Conservation (phyloP, 2,329 filamentous ascomycete genomes). For the Trichoderma pleuroti region DNA sequence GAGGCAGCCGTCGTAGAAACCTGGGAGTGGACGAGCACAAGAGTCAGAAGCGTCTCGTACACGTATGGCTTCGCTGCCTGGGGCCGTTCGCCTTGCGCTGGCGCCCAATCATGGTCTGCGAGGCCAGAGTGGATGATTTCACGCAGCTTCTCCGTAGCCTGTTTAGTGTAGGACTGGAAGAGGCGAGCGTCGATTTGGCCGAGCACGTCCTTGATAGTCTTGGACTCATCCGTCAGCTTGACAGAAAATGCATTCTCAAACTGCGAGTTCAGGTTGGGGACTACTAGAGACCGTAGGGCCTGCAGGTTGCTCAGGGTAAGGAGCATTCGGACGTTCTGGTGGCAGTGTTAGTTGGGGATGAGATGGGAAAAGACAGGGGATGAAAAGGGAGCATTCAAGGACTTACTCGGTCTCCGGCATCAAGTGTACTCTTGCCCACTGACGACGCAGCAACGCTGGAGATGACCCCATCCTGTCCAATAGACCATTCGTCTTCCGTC, state of each 20-base stretch:
- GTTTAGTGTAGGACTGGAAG: slow-evolving; percentile 87
- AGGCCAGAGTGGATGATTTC: slow-evolving; percentile 72
- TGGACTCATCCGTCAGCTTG: slow-evolving; percentile 88
- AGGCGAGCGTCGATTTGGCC: slow-evolving; percentile 85
- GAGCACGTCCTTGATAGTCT: slow-evolving; percentile 86
- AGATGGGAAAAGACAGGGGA: background rate
- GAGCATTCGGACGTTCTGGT: slow-evolving; percentile 84
- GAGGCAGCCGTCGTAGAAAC: slow-evolving; percentile 74
- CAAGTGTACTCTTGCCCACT: slow-evolving; percentile 46
- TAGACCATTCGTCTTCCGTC: slow-evolving; percentile 59
- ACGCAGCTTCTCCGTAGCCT: slow-evolving; percentile 65
- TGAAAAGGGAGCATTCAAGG: background rate
- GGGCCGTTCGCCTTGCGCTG: slow-evolving; percentile 55
- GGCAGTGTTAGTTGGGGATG: slow-evolving; percentile 26
- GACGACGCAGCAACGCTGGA: slow-evolving; percentile 34
- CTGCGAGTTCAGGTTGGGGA: slow-evolving; percentile 83
- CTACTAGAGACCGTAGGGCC: slow-evolving; percentile 72
- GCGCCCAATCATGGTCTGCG: slow-evolving; percentile 66
- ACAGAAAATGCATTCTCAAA: slow-evolving; percentile 95
- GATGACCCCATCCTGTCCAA: slow-evolving; percentile 42
- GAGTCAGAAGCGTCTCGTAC: slow-evolving; percentile 76
- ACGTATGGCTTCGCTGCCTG: slow-evolving; percentile 81
- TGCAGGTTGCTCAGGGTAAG: slow-evolving; percentile 91
- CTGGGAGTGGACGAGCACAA: slow-evolving; percentile 90
- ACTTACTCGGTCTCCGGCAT: slow-evolving; percentile 56